A percentile compares a stretch with the other conserved stretches of the same genome.
These are phyloP conservation scores for Blastomyces parvus DNA, from an alignment of 2,329 filamentous ascomycete genomes.

Conservation along the genomic window DNA sequence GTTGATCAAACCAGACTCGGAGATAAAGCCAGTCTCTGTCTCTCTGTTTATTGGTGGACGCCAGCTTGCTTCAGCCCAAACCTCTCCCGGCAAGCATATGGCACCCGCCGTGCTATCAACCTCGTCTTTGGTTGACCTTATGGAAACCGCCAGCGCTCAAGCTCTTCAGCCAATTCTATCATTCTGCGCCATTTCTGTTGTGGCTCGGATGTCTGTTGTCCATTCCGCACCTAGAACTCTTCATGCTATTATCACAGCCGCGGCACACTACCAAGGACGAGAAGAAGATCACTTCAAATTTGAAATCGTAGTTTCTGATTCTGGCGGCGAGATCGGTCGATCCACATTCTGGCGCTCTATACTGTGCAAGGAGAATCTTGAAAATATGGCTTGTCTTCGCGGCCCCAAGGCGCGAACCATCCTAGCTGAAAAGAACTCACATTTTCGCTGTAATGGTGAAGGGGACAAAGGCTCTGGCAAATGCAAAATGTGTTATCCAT, in stretches of 20 bases:
- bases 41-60: neutral
- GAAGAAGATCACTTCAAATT: neutral
- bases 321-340: neutral
- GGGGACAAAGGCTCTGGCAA: neutral
- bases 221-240: neutral
- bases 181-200: neutral
- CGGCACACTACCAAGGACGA: neutral
- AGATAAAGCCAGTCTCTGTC: neutral
- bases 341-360: neutral
- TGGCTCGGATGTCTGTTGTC: neutral
- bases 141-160: neutral
- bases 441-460: neutral
- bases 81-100: neutral
- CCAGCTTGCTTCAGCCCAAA: neutral
- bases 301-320: neutral
- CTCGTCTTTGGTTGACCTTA: neutral
- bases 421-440: neutral
- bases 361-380: slow-evolving; percentile 2
- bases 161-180: neutral
- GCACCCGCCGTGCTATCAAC: neutral
- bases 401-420: neutral
- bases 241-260: neutral
- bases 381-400: neutral
- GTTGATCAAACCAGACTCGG: neutral
- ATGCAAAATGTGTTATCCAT: neutral